Base-by-base conservation (phyloP, 2,329 filamentous ascomycete species). In the Diplocarpon rosae region DNA sequence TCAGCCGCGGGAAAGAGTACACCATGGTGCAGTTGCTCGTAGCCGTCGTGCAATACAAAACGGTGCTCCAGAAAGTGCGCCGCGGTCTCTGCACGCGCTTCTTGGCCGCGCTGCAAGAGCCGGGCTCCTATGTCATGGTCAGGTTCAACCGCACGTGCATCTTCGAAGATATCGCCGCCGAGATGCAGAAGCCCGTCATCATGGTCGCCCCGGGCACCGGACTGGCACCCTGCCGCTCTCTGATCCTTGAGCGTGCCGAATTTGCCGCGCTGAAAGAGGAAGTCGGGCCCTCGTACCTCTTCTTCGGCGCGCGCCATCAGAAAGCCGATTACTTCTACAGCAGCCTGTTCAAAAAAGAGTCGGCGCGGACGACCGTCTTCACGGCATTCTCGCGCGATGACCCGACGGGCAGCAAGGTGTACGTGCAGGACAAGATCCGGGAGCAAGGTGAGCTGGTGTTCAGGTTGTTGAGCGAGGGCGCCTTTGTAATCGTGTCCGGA, bases 21-120 rank as follows among this genome's bases (percentile, higher is more conserved):
- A 73, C 73, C 1, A 65, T 67, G 12, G 68, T 93, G 16, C 81
- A 94, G 43, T 69, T 95, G 3, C 68, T 94, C 3, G 76, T 89
- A 34, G 89, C 92, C 0, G 81, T 96, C 45, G 89, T 98, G 48
- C 88, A 90, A 60, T 96, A 95, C 63, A 78, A 80, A 51, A 95
- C 89, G 1, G 78, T 95, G 24, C 83, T 95, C 48, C 85, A 85
- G 58, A 83, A 84, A 50, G 81, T 85, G 2, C 76, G 92, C 14
- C 76, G 90, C 57, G 92, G 92, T 1, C 80, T 98, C 38, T 95
- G 89, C 63, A 95, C 92, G 5, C 76, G 85, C 17, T 96, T 95
- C 60, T 71, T 96, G 14, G 74, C 82, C 15, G 69, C 72, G 4
- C 70, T 96, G 0, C 62, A 64, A 4, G 27, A 13, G 0, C 34